Evolutionary conservation across 768 basidiomycete species (phyloP), one percentile per base, ranked within the genome.

Genomic region (Boletus speciosus): DNA sequence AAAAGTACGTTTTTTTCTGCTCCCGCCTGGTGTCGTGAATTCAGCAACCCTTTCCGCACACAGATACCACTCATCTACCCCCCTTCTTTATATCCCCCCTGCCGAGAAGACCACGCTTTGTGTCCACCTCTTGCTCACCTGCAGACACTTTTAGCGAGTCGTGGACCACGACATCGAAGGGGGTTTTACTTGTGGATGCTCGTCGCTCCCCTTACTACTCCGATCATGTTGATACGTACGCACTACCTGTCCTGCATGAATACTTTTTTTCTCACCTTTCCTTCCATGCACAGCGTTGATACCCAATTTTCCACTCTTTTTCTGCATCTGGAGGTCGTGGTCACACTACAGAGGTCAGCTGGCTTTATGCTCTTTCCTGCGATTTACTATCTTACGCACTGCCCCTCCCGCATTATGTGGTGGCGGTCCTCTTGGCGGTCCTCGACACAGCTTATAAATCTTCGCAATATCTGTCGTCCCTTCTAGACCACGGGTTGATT

Each of bases 241-340:
- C 73, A 15, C 35, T 9, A 27, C 31, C 10, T 31, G 15, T 55
- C 29, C 39, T 40, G 36, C 23, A 23, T n/a, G 11, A 6, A 42
- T 14, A 8, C n/a, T 19, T 34, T 21, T 47, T 47, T 41, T 51
- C 47, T 53, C 46, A 52, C 25, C 25, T 39, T 53, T 47, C n/a
- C 9, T 50, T 27, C 16, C 14, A 27, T 40, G 11, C 29, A n/a
- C 54, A 92, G 90, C 90, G 25, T 65, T 92, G 41, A 82, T 92
- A 70, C 90, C 90, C 31, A 93, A 93, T 66, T 69, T 93, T 21
- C 90, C 90, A 0, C 86, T 93, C 67, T 90, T 93, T 74, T 93
- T 88, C 70, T 90, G 88, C 61, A 80, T 77, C 10, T 93, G 90
- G 90, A 78, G 90, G 41, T 84, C 88, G 40, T 93, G 89, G 89